These are phyloP conservation scores for Collybia nuda DNA, from an alignment of 768 basidiomycete species.

Conservation along the genomic window DNA sequence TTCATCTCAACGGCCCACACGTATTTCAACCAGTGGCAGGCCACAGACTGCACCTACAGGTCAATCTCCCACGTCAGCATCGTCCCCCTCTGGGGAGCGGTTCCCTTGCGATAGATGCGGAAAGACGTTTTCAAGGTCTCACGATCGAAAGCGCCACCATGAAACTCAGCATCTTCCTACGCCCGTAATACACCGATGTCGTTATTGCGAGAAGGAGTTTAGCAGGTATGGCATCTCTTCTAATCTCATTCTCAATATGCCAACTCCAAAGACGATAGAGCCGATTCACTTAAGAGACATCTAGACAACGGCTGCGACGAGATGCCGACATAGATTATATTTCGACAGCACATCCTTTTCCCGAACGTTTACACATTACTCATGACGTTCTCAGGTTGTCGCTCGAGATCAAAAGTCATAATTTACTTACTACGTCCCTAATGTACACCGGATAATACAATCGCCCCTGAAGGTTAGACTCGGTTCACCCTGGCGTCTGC, in stretches of 20 bases:
- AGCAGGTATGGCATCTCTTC: constrained; percentile 44
- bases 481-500: constrained; percentile 5
- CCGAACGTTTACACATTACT: no score
- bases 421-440: constrained; percentile 7
- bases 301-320: constrained; percentile 62
- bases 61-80: constrained; percentile 32
- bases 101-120: constrained; percentile 74
- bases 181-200: constrained; percentile 68
- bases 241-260: constrained; percentile 10
- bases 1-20: constrained; percentile 31
- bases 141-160: constrained; percentile 80
- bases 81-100: constrained; percentile 55
- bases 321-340: constrained; percentile 17
- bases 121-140: constrained; percentile 77
- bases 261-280: constrained; percentile 9
- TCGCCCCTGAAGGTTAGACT: constrained; percentile 1
- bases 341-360: no score
- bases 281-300: constrained; percentile 72
- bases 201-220: constrained; percentile 75
- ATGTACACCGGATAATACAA: constrained; percentile 8
- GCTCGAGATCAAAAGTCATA: constrained; percentile 18
- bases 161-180: constrained; percentile 72
- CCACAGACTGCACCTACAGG: constrained; percentile 35
- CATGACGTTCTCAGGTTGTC: constrained; percentile 10
- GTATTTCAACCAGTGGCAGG: constrained; percentile 36